Evolutionary conservation across 495 filamentous ascomycete species (phyloP), one percentile per base, ranked within the genome.

Genomic region (Lophiostoma macrostomum): DNA sequence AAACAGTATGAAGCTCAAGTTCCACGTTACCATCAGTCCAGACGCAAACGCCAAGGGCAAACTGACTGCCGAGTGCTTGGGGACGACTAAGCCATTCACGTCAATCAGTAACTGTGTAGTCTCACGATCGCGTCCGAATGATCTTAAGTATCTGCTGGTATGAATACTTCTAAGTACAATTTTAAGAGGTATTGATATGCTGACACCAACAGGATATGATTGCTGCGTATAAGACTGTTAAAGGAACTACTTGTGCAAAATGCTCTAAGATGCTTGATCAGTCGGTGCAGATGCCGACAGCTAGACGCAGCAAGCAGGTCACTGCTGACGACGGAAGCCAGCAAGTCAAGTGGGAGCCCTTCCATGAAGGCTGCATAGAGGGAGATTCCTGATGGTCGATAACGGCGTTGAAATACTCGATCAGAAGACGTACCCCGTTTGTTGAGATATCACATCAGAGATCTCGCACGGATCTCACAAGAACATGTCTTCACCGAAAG

Each of bases 171-270:
- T 46, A 31, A 39, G 16, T 45, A 42, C 23, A 12, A 19, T 8
- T 10, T 34, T n/a, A n/a, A 44, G 46, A 22, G 24, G 31, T n/a
- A 10, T 18, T 40, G 30, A 28, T 2, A 52, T 41, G 34, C 23
- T 46, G 16, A 43, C 47, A 22, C 27, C n/a, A 24, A 4, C 29
- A 66, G 64, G 61, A 66, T 38, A 66, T 66, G 64, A 60, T 66
- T 38, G 52, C 61, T 10, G 51, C 64, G 13, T 66, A 66, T 40
- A 63, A 52, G 35, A 49, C 44, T 24, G 18, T 44, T 13, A 54
- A 51, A 36, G 34, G 18, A 41, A 25, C 30, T 6, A 31, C 13
- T 7, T 66, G 64, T 31, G 50, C 50, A 3, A 58, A 58, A 40
- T 66, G 64, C 39, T 44, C 27, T 10, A 61, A 52, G 24, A 6